Conservation (phyloP, 2,329 filamentous ascomycete species). For the Nothophaeocryptopus gaeumannii region DNA sequence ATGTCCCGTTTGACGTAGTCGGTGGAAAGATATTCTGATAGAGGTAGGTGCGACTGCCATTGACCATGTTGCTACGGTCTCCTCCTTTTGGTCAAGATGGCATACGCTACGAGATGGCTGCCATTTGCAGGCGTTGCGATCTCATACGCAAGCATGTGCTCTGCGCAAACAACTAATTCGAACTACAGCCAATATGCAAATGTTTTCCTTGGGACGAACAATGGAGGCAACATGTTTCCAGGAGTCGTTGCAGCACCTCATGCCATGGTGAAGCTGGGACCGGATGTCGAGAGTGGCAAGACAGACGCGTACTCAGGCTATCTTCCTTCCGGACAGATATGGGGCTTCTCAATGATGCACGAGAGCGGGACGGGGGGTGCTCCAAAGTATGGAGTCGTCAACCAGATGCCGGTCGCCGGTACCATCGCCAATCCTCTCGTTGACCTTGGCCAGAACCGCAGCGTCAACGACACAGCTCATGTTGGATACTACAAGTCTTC, state of each 20-base stretch:
- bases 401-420: conserved; percentile 24
- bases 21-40: no score
- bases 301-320: conserved; percentile 43
- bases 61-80: no score
- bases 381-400: conserved; percentile 57
- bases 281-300: conserved; percentile 31
- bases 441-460: conserved; percentile 27
- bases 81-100: no score
- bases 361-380: conserved; percentile 66
- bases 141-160: no score
- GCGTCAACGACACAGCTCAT: conserved; percentile 40
- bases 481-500: conserved; percentile 62
- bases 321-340: conserved; percentile 26
- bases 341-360: conserved; percentile 52
- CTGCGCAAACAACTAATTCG: no score
- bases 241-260: conserved; percentile 39
- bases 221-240: conserved; percentile 43
- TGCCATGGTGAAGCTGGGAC: conserved; percentile 43
- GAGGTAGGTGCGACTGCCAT: no score
- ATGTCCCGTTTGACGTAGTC: no score
- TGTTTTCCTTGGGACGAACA: conserved; percentile 37
- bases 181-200: no score
- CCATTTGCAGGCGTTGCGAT: no score
- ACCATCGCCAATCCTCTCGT: conserved; percentile 21
- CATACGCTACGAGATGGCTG: no score